Evolutionary conservation across 192 early-diverging fungal genomes (phyloP), one percentile per base, ranked within the genome.

Genomic region (Helicostylum pulchrum): DNA sequence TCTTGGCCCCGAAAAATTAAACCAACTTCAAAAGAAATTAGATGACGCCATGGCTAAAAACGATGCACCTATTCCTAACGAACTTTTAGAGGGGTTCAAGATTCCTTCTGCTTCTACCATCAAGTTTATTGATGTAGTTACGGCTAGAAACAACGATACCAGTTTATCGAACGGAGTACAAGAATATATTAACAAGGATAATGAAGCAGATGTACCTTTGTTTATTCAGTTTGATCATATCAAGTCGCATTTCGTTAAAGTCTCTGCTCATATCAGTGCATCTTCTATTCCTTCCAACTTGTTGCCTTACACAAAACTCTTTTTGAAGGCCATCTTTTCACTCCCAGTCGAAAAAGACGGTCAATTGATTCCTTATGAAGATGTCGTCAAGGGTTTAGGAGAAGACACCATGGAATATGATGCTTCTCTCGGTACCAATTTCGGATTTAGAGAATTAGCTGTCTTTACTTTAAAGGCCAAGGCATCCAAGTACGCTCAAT

Each of bases 201-300:
- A 61, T 32, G 20, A n/a, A 19, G 68, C 68, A 15, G 60, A 77
- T 23, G 21, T 83, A 7, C 81, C 83, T 20, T 77, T 78, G 30
- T 81, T 80, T 68, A 78, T 83, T 42, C 79, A 85, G 67, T 85
- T 65, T 60, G 79, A 81, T 45, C 81, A 83, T 61, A 78, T 83
- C 54, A 76, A 80, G 11, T 86, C 84, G 0, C 62, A 74, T 31
- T 86, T 86, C 59, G 55, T 82, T 19, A 76, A 79, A 20, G n/a
- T 80, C 3, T 73, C 77, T 6, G 61, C 84, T 17, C 77, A 72
- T 46, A 71, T 86, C 46, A 72, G 66, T 21, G 76, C 80, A 2
- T 66, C 78, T 1, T 63, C 68, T 2, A 57, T 86, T 39, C 80
- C 80, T 14, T 50, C 73, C 20, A 65, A 72, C 21, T 63, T 84